Conservation (phyloP, 805 yeast species). For the Priceomyces melissophilus region DNA sequence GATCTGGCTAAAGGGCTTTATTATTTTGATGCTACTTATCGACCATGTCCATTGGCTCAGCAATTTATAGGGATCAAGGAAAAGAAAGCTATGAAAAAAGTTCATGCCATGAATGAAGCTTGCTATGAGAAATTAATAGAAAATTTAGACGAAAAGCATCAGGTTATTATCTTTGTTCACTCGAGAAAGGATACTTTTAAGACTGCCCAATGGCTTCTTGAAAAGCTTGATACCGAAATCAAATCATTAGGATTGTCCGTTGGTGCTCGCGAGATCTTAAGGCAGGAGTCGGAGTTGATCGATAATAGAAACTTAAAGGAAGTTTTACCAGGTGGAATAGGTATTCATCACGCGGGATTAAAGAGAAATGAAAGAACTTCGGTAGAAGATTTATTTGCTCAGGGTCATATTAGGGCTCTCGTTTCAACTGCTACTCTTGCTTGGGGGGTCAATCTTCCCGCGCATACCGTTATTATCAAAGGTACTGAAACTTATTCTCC, state of each 20-base stretch:
- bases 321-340: slow-evolving; percentile 69
- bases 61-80: slow-evolving; percentile 87
- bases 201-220: slow-evolving; percentile 73
- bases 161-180: slow-evolving; percentile 87
- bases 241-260: slow-evolving; percentile 48
- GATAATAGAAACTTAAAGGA: slow-evolving; percentile 53
- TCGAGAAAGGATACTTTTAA: slow-evolving; percentile 88
- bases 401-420: slow-evolving; percentile 76
- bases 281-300: slow-evolving; percentile 57
- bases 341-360: slow-evolving; percentile 91
- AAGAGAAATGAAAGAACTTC: slow-evolving; percentile 66
- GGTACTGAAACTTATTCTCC: slow-evolving; percentile 96
- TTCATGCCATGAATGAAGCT: slow-evolving; percentile 84
- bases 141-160: slow-evolving; percentile 58
- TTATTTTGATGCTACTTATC: slow-evolving; percentile 74
- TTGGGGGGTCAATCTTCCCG: slow-evolving; percentile 96
- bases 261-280: slow-evolving; percentile 61
- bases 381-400: slow-evolving; percentile 85
- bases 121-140: slow-evolving; percentile 75
- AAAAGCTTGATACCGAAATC: slow-evolving; percentile 56
- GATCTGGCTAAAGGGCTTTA: slow-evolving; percentile 57
- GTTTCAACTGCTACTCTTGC: slow-evolving; percentile 93
- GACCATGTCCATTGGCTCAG: slow-evolving; percentile 93
- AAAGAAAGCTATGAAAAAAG: slow-evolving; percentile 69
- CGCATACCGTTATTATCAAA: slow-evolving; percentile 88